phyloP scores from a whole-genome alignment of 1,284 basidiomycete genomes.

The Ustilago curta region DNA sequence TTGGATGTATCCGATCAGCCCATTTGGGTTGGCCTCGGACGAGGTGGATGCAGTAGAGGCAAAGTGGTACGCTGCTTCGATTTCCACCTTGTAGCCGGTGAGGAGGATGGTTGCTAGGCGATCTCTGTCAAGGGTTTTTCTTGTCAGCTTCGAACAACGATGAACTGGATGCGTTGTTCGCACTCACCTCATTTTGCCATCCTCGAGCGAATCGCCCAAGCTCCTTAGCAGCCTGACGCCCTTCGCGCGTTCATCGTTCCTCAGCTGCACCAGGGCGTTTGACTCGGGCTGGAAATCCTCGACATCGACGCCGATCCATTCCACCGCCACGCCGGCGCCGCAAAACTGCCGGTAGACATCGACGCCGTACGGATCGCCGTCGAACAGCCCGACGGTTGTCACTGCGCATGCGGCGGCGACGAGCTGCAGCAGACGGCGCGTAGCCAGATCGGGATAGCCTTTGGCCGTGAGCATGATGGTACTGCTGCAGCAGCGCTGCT shows the following conservation, averaged over 20 bases:
- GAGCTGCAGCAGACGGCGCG: constrained; percentile 27
- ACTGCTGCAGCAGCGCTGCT: constrained; percentile 10
- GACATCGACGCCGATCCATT: constrained; percentile 32
- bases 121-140: constrained; percentile 1
- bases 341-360: constrained; percentile 46
- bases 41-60: not conserved
- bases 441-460: constrained; percentile 61
- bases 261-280: constrained; percentile 6
- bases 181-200: not conserved
- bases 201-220: not conserved
- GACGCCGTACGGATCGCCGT: constrained; percentile 57
- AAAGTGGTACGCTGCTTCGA: constrained; percentile 48
- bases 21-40: not conserved
- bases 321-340: not conserved
- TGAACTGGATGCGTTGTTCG: too few species aligned
- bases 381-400: constrained; percentile 19
- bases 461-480: constrained; percentile 40
- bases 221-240: constrained; percentile 29
- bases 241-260: constrained; percentile 41
- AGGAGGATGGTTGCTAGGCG: constrained; percentile 47
- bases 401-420: not conserved
- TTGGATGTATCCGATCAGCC: constrained; percentile 21
- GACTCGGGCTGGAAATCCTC: constrained; percentile 11
- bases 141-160: too few species aligned
- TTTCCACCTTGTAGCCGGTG: constrained; percentile 53